phyloP scores from a whole-genome alignment of 768 basidiomycete genomes.

The Termitomyces sp. region DNA sequence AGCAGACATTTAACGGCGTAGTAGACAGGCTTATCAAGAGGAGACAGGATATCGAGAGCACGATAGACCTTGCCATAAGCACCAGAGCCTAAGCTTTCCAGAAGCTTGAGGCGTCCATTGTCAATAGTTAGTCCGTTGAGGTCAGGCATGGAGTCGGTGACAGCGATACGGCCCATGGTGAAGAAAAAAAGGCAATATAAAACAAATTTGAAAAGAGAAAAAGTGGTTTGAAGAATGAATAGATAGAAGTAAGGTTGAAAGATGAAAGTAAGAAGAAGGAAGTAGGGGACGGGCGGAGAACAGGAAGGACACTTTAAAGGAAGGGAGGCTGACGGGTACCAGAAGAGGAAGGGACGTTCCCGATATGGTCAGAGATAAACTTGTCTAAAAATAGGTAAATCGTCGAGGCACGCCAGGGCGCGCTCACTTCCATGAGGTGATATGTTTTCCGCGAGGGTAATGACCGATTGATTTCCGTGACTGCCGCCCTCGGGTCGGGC shows the following conservation, averaged over 20 bases:
- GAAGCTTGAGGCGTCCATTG: constrained; percentile 54
- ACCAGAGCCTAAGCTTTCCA: constrained; percentile 63
- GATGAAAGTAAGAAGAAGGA: constrained; percentile 9
- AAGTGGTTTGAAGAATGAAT: constrained; percentile 11
- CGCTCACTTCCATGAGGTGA: not conserved
- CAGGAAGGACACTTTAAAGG: constrained; percentile 6
- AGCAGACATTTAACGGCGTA: constrained; percentile 77
- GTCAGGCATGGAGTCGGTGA: constrained; percentile 41
- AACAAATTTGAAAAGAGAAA: constrained; percentile 12
- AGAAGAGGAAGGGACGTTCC: constrained; percentile 5
- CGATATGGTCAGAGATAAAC: not conserved
- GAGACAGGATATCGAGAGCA: constrained; percentile 47
- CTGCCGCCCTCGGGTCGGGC: constrained; percentile 9
- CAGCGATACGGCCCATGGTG: constrained; percentile 35
- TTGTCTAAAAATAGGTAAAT: not conserved
- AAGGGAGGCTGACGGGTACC: constrained; percentile 7
- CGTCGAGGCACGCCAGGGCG: not conserved
- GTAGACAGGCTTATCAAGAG: constrained; percentile 30
- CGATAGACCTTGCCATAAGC: constrained; percentile 77
- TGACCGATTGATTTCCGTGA: constrained; percentile 1
- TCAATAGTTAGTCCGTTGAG: constrained; percentile 47
- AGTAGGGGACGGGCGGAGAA: not conserved
- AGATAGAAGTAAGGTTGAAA: constrained; percentile 6
- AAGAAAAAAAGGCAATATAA: constrained; percentile 13
- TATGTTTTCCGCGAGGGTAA: not conserved